Base-by-base conservation (phyloP, 2,329 filamentous ascomycete species). In the Xylaria sp. region DNA sequence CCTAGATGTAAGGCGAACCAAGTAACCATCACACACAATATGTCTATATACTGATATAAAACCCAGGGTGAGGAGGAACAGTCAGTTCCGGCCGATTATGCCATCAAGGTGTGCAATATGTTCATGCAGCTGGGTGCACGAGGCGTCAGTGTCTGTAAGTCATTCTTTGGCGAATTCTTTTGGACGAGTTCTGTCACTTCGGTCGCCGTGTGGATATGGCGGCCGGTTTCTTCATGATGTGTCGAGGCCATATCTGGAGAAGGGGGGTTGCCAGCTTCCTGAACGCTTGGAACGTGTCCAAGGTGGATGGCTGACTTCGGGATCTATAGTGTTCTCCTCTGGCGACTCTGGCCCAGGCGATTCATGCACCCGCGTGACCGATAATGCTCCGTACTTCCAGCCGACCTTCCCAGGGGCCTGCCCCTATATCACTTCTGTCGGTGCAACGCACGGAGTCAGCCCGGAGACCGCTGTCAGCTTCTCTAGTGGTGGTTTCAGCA, bases 121-220 rank as follows among this genome's bases (percentile, higher is more conserved):
- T 90, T 90, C 73, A 88, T 87, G 59, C 86, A 90, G 72, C 87
- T 92, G 39, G 89, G 89, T 20, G 85, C 88, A 1, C 88, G 89
- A 52, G 90, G 90, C 18, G 85, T 90, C 5, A 86, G 87, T 1
- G 82, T 91, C 34, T 80, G 66, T 69, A 65, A 69, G 66, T 69
- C 5, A 20, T 54, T n/a, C 25, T 28, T 28, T 1, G 46, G 25
- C 12, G 6, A 56, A 34, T 37, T 46, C n/a, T n/a, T n/a, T n/a
- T n/a, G n/a, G n/a, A n/a, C 12, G 6, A 56, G 25, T 37, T 46
- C 46, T 55, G n/a, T 46, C 37, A 2, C 18, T n/a, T 13, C 3
- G 20, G 20, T 18, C 13, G 15, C 37, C 28, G 20, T 28, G 37
- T 18, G 12, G n/a, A 18, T 15, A 9, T 23, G 34, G 18, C 18